A percentile compares a stretch with the other conserved stretches of the same genome.
Conservation (phyloP, 768 basidiomycete genomes). For the Rhodotorula kratochvilovae region DNA sequence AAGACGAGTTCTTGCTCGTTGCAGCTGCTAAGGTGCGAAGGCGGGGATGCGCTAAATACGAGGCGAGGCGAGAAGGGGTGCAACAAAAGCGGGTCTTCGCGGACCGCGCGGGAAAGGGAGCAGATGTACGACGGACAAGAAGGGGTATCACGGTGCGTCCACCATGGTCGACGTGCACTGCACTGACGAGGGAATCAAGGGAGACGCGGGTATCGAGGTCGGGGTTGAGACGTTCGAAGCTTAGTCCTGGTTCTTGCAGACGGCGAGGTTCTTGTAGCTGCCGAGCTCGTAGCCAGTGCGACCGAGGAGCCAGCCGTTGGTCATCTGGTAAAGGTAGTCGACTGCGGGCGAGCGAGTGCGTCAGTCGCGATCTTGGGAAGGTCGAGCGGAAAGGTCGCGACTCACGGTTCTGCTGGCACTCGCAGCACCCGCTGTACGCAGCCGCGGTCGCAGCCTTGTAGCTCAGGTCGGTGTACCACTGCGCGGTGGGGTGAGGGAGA, state of each 20-base stretch:
- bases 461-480: conserved; percentile 8
- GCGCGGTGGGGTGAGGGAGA: not conserved
- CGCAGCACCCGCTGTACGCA: not conserved
- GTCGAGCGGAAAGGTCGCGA: too few species aligned
- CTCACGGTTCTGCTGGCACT: conserved; percentile 21
- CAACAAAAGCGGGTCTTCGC: not conserved
- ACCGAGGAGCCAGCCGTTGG: conserved; percentile 34
- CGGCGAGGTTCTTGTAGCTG: conserved; percentile 20
- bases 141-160: not conserved
- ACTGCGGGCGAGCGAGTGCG: not conserved
- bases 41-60: not conserved
- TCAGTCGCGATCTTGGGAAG: not conserved
- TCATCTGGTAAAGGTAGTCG: conserved; percentile 30
- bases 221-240: not conserved
- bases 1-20: not conserved
- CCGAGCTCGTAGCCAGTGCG: conserved; percentile 29
- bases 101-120: not conserved
- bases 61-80: not conserved
- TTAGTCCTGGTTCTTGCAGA: not conserved
- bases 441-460: conserved; percentile 11
- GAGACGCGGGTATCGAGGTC: not conserved
- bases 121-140: not conserved
- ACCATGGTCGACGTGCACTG: not conserved
- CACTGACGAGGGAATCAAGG: not conserved
- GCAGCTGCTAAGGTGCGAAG: not conserved